Evolutionary conservation across 768 basidiomycete species (phyloP), one percentile per base, ranked within the genome.

Genomic region (Rickenella mellea): DNA sequence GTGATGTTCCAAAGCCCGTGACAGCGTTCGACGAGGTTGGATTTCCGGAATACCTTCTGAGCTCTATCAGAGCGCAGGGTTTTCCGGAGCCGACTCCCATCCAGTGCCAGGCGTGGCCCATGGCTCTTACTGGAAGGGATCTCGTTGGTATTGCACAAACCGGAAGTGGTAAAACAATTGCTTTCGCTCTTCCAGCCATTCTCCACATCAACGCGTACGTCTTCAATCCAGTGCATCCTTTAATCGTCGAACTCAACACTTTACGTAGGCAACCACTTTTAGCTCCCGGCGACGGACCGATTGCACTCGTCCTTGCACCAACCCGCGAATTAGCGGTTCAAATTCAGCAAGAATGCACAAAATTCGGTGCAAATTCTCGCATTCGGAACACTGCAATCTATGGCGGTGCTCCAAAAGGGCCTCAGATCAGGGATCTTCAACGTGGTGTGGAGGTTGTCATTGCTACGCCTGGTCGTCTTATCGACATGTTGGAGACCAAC

Each of bases 331-430:
- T 74, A 32, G 71, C 71, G 27, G 71, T 74, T 42, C 71, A 74
- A 55, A 74, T 67, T 48, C 71, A 74, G 52, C 60, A 68, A 42
- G 71, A 74, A 53, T 71, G 69, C 65, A 65, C 65, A 53, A 71
- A 71, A 55, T 74, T 74, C 48, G 71, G 71, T 49, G 35, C 53
- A 28, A 58, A 56, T 32, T 71, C 69, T 17, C 58, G 67, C 38
- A 72, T 74, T 53, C 63, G 70, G 43, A 73, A 71, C 62, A 72
- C 70, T 27, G 70, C 70, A 49, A 66, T 74, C 47, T 74, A 74
- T 59, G 71, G 71, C 47, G 71, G 71, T 58, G 71, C 69, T 5
- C 71, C 71, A 41, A 74, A 74, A 56, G 71, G 71, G 44, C 66
- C 61, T 14, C 71, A 74, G 55, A 68, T 71, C 48, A 63, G 71